A percentile compares a stretch with the other conserved stretches of the same genome.
Evolutionary conservation across 176 grass and related monocot species (phyloP).

Genomic region (Thinopyrum elongatum): DNA sequence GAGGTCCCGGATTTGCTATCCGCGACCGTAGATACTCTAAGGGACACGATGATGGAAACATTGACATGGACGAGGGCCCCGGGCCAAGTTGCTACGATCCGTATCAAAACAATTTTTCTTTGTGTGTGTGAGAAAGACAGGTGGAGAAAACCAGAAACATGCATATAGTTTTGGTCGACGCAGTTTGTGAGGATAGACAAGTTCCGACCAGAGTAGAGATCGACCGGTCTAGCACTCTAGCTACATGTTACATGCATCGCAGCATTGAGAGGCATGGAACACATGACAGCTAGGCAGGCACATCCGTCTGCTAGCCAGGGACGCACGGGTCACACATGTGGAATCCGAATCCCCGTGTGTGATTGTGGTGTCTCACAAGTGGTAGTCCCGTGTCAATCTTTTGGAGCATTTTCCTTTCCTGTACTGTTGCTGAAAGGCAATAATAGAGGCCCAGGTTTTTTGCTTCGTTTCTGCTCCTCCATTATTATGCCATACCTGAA

Average conservation of each 20-base stretch:
- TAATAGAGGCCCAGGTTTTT: not conserved
- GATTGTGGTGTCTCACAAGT: not conserved
- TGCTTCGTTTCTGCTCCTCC: not conserved
- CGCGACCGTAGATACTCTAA: too few species aligned
- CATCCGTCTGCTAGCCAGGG: not conserved
- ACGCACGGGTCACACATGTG: not conserved
- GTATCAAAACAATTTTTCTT: too few species aligned
- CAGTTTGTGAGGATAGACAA: not conserved
- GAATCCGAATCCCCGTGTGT: not conserved
- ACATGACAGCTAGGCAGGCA: not conserved
- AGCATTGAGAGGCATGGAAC: not conserved
- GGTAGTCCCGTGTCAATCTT: not conserved
- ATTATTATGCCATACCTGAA: not conserved
- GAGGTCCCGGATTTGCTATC: too few species aligned
- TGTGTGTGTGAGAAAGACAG: too few species aligned
- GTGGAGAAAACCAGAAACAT: too few species aligned
- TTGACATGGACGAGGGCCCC: too few species aligned
- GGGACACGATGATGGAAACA: too few species aligned
- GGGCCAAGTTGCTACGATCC: too few species aligned
- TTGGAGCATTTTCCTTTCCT: not conserved
- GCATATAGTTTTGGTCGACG: too few species aligned
- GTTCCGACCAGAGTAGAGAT: not conserved
- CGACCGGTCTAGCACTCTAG: not conserved
- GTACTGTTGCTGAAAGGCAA: not conserved
- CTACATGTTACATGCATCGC: not conserved